Percentiles rank a stretch among this genome's conserved stretches.
These are phyloP conservation scores for Babjeviella inositovora DNA, from an alignment of 805 yeast species.

Conservation along the genomic window DNA sequence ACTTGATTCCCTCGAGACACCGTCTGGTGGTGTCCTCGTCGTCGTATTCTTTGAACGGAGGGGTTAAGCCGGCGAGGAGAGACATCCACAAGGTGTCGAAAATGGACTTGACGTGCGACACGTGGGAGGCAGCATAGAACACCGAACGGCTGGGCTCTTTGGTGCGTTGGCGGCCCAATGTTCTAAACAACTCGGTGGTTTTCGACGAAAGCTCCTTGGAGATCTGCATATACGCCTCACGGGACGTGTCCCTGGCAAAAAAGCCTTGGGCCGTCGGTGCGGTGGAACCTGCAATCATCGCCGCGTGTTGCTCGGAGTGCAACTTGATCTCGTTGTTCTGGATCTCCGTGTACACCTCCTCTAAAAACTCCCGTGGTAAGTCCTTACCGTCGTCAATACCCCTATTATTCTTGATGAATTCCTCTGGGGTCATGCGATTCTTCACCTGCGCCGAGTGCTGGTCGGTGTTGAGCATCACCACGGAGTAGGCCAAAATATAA, in stretches of 20 bases:
- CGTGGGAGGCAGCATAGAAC: constrained; percentile 72
- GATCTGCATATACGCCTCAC: constrained; percentile 84
- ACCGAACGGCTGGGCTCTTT: constrained; percentile 23
- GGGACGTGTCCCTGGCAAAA: constrained; percentile 49
- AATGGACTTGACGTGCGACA: constrained; percentile 83
- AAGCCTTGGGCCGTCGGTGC: constrained; percentile 25
- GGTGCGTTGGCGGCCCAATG: constrained; percentile 32
- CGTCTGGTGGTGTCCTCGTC: constrained; percentile 51
- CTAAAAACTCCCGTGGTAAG: constrained; percentile 59
- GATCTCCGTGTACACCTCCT: constrained; percentile 63
- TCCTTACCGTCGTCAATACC: constrained; percentile 90
- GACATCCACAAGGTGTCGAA: constrained; percentile 97
- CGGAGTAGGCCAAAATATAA: constrained; percentile 82
- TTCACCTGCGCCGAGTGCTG: constrained; percentile 81
- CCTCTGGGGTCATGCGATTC: constrained; percentile 76
- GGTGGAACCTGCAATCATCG: constrained; percentile 54
- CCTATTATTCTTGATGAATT: constrained; percentile 70
- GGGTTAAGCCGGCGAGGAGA: constrained; percentile 82
- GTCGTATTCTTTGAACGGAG: constrained; percentile 81
- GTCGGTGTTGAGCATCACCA: constrained; percentile 88
- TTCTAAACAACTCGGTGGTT: constrained; percentile 70
- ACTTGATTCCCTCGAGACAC: constrained; percentile 75
- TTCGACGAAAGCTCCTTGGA: constrained; percentile 83
- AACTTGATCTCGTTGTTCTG: constrained; percentile 74
- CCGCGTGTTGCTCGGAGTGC: constrained; percentile 88